Evolutionary conservation across 106 monocot species (phyloP).

Genomic region (Xerophyta viscosa): DNA sequence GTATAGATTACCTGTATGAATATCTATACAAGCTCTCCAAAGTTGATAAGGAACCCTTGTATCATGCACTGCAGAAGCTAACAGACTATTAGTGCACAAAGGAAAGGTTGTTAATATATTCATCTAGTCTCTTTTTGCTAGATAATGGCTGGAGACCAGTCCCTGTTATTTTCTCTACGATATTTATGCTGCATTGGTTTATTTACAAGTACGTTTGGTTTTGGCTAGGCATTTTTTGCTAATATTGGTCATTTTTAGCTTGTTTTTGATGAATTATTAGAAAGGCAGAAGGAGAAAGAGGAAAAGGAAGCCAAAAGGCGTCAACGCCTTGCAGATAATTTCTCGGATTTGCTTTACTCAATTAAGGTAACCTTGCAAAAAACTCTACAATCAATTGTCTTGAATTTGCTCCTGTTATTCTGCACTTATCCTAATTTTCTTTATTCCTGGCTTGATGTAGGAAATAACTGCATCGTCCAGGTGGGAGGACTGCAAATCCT

Average conservation of each 20-base stretch:
- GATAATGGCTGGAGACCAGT: too few species aligned
- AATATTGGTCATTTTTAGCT: conserved; percentile 34
- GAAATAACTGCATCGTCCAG: conserved; percentile 81
- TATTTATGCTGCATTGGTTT: too few species aligned
- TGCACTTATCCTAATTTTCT: background rate
- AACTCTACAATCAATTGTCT: background rate
- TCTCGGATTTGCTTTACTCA: conserved; percentile 67
- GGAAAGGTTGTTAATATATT: too few species aligned
- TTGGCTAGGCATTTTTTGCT: too few species aligned
- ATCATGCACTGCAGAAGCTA: too few species aligned
- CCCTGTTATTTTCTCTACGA: too few species aligned
- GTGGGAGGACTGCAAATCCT: conserved; percentile 76
- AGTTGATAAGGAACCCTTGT: too few species aligned
- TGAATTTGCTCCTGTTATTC: background rate
- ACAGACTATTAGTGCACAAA: too few species aligned
- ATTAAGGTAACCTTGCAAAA: conserved; percentile 44
- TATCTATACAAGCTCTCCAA: too few species aligned
- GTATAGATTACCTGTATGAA: too few species aligned
- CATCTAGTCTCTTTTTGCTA: too few species aligned
- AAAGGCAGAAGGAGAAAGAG: conserved; percentile 74
- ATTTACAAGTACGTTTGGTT: too few species aligned
- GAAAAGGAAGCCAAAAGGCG: conserved; percentile 88
- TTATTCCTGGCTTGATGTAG: conserved; percentile 18
- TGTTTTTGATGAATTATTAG: conserved; percentile 80
- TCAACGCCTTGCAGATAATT: conserved; percentile 68